phyloP scores from a whole-genome alignment of 495 filamentous ascomycete genomes.

The Astrothelium macrocarpum region DNA sequence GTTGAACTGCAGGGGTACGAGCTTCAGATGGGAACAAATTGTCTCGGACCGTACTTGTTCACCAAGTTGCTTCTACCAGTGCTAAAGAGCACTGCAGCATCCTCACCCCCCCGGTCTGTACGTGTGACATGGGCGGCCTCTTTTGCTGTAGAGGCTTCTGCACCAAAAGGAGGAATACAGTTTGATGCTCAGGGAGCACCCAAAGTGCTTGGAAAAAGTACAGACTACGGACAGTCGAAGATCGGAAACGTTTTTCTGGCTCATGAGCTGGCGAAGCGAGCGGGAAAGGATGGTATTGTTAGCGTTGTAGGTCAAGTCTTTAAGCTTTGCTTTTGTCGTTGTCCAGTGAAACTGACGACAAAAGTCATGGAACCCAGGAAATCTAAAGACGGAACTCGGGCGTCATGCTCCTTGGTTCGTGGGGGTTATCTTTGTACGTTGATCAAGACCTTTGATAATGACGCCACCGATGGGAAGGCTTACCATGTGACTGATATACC shows the following conservation, averaged over 20 bases:
- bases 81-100: constrained; percentile 30
- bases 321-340: background rate
- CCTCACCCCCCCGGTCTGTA: constrained; percentile 21
- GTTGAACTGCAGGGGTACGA: constrained; percentile 33
- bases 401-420: constrained; percentile 11
- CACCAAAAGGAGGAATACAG: constrained; percentile 24
- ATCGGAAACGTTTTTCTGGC: constrained; percentile 35
- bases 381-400: constrained; percentile 30
- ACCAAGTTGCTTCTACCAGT: constrained; percentile 38
- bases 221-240: constrained; percentile 36
- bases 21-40: constrained; percentile 39
- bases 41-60: constrained; percentile 38
- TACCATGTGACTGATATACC: background rate
- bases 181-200: constrained; percentile 20
- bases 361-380: constrained; percentile 30
- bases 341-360: background rate
- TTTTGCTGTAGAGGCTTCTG: constrained; percentile 17
- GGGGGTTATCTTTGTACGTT: background rate
- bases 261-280: constrained; percentile 28
- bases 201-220: background rate
- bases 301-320: constrained; percentile 17
- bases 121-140: constrained; percentile 34
- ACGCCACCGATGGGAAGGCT: background rate
- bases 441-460: background rate
- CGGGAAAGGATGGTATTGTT: constrained; percentile 25